Evolutionary conservation across 345 rosid species (phyloP).

Genomic region (Leavenworthia alabamica): DNA sequence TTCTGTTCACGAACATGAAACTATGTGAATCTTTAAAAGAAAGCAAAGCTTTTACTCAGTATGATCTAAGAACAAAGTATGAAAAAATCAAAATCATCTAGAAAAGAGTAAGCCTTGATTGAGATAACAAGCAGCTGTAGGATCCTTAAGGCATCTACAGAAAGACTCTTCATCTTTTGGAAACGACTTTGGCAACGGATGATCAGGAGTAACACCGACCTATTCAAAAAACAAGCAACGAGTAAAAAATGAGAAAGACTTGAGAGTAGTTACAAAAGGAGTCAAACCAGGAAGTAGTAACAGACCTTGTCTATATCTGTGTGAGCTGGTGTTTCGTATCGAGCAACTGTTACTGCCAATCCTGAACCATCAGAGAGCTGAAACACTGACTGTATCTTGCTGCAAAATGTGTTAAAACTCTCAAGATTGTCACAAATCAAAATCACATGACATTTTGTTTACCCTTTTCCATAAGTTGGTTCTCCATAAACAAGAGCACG

Average conservation of each 20-base stretch:
- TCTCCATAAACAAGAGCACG: constrained; percentile 83
- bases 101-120: constrained; percentile 49
- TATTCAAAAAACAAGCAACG: constrained; percentile 19
- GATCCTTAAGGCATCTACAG: constrained; percentile 75
- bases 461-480: constrained; percentile 97
- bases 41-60: no score
- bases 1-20: no score
- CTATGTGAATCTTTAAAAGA: no score
- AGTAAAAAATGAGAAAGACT: not conserved
- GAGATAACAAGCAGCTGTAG: constrained; percentile 59
- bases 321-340: constrained; percentile 93
- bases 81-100: no score
- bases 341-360: constrained; percentile 85
- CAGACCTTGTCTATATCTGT: constrained; percentile 77
- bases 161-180: constrained; percentile 70
- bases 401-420: constrained; percentile 31
- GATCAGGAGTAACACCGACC: constrained; percentile 93
- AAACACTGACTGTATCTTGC: constrained; percentile 95
- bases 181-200: constrained; percentile 70
- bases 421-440: not conserved
- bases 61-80: not conserved
- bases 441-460: constrained; percentile 3
- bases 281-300: not conserved
- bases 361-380: constrained; percentile 96
- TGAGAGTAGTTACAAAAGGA: not conserved